These are phyloP conservation scores for Mitosporidium daphniae DNA, from an alignment of 371 early-diverging fungal species.

Conservation along the genomic window DNA sequence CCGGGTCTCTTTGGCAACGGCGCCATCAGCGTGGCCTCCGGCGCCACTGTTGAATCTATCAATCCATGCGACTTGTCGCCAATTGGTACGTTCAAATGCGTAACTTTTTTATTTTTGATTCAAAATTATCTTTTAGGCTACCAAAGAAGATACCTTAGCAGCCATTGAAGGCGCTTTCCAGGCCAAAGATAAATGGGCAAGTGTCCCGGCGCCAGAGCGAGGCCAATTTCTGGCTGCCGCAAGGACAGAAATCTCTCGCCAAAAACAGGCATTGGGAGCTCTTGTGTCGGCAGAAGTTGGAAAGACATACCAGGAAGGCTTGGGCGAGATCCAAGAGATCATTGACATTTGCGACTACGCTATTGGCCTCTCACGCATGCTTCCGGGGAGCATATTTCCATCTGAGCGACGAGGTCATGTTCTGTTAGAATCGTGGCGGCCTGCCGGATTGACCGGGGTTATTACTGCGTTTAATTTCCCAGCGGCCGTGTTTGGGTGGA, in stretches of 20 bases:
- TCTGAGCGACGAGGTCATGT: conserved; percentile 58
- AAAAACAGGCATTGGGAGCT: conserved; percentile 33
- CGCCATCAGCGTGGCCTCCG: too few species aligned
- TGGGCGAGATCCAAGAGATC: conserved; percentile 87
- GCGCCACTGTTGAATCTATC: too few species aligned
- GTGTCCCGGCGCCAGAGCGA: conserved; percentile 48
- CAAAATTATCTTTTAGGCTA: too few species aligned
- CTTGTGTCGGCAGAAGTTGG: conserved; percentile 72
- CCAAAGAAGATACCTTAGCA: too few species aligned
- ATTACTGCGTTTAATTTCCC: conserved; percentile 69
- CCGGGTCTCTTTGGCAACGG: too few species aligned
- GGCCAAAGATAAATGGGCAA: too few species aligned
- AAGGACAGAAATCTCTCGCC: conserved; percentile 56
- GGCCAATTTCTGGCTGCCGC: too few species aligned
- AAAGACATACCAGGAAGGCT: conserved; percentile 60
- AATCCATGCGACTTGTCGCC: too few species aligned
- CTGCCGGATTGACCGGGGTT: conserved; percentile 59
- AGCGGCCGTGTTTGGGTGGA: conserved; percentile 43
- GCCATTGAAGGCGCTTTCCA: too few species aligned
- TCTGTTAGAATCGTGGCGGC: conserved; percentile 83
- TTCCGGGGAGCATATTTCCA: conserved; percentile 52
- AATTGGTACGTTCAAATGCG: too few species aligned
- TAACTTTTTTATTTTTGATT: too few species aligned
- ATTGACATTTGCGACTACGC: conserved; percentile 73
- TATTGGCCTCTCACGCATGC: conserved; percentile 39